phyloP scores from a whole-genome alignment of 352 stramenopile genomes.

The Pythium dissimile region DNA sequence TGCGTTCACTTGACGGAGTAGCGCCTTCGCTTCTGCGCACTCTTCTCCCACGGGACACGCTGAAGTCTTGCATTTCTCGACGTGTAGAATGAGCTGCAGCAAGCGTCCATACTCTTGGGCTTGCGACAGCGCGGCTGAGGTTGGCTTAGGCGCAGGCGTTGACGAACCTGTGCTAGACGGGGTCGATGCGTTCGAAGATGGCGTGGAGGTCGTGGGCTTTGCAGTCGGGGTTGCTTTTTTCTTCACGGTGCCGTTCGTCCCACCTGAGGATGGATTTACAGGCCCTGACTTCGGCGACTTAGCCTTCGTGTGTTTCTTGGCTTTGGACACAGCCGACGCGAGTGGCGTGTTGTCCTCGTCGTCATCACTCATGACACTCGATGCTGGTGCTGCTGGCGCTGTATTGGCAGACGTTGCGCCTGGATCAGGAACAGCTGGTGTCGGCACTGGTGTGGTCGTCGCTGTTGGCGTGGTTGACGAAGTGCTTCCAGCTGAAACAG shows the following conservation, averaged over 20 bases:
- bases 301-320: constrained; percentile 50
- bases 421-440: background rate
- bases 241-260: constrained; percentile 17
- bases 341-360: constrained; percentile 28
- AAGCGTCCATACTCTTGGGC: constrained; percentile 81
- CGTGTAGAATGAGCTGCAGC: constrained; percentile 83
- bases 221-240: constrained; percentile 21
- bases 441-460: constrained; percentile 8
- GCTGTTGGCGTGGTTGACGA: constrained; percentile 11
- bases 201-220: constrained; percentile 19
- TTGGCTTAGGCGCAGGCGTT: constrained; percentile 14
- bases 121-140: constrained; percentile 5
- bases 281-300: constrained; percentile 59
- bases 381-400: background rate
- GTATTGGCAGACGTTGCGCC: background rate
- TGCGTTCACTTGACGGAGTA: constrained; percentile 72
- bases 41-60: constrained; percentile 67
- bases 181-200: constrained; percentile 12
- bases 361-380: constrained; percentile 3
- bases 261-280: background rate
- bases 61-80: constrained; percentile 70
- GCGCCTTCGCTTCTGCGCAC: constrained; percentile 67
- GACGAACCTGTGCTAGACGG: constrained; percentile 16
- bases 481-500: constrained; percentile 3
- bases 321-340: constrained; percentile 61